Evolutionary conservation across 2,329 filamentous ascomycete species (phyloP).

Genomic region (Aspergillus pseudoterreus): DNA sequence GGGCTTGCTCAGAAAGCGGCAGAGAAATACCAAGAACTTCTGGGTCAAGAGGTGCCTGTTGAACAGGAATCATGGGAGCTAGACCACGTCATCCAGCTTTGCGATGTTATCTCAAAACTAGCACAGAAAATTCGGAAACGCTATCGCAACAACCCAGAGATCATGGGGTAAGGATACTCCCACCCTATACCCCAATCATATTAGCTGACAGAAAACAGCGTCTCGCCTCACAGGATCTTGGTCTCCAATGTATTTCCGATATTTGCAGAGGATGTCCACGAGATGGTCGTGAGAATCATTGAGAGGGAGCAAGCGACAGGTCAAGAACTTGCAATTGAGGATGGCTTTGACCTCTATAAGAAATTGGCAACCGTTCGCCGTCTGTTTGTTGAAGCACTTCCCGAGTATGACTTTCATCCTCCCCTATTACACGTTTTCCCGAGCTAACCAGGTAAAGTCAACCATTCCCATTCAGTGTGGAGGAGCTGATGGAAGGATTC

Average conservation of each 20-base stretch:
- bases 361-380: constrained; percentile 80
- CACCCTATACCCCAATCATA: constrained; percentile 22
- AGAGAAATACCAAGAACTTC: constrained; percentile 73
- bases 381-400: constrained; percentile 73
- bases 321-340: constrained; percentile 77
- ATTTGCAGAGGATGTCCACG: constrained; percentile 84
- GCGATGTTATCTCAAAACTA: constrained; percentile 78
- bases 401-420: constrained; percentile 42
- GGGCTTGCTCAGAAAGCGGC: constrained; percentile 71
- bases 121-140: constrained; percentile 88
- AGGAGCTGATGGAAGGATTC: constrained; percentile 81
- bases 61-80: constrained; percentile 85
- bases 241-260: constrained; percentile 81
- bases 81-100: constrained; percentile 82
- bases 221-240: constrained; percentile 65
- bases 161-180: constrained; percentile 63
- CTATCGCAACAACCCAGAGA: constrained; percentile 80
- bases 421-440: background rate
- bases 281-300: constrained; percentile 78
- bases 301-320: constrained; percentile 65
- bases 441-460: constrained; percentile 33
- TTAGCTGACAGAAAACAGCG: constrained; percentile 30
- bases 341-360: constrained; percentile 90
- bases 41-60: constrained; percentile 75
- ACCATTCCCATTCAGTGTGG: constrained; percentile 82